These are phyloP conservation scores for Aspergillus mulundensis DNA, from an alignment of 495 filamentous ascomycete genomes.

Conservation along the genomic window DNA sequence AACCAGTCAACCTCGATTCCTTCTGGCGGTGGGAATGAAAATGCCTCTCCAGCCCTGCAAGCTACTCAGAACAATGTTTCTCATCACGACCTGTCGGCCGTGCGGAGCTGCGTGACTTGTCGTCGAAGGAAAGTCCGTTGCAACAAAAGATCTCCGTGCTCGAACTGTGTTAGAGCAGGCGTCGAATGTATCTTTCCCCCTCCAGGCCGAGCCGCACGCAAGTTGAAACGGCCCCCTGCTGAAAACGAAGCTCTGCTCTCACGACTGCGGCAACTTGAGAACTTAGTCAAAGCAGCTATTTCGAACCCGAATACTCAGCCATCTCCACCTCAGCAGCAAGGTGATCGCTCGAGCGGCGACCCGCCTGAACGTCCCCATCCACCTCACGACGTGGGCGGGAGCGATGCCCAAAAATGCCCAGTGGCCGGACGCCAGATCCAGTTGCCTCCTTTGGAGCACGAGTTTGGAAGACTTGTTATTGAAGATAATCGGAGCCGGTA, in stretches of 20 bases:
- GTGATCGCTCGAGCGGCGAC: slow-evolving; percentile 6
- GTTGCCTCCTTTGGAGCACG: slow-evolving; percentile 49
- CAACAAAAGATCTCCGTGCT: slow-evolving; percentile 79
- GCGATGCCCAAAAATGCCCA: slow-evolving; percentile 19
- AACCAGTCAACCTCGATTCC: slow-evolving; percentile 1
- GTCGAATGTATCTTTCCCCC: slow-evolving; percentile 82
- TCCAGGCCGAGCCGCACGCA: slow-evolving; percentile 73
- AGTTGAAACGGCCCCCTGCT: slow-evolving; percentile 52
- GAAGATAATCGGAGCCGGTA: slow-evolving; percentile 80
- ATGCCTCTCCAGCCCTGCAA: slow-evolving; percentile 11
- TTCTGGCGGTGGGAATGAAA: slow-evolving; percentile 12
- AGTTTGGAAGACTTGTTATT: slow-evolving; percentile 78
- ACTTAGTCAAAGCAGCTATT: slow-evolving; percentile 57
- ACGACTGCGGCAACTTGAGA: slow-evolving; percentile 72
- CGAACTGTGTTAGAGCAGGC: slow-evolving; percentile 73
- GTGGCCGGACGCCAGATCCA: slow-evolving; percentile 21
- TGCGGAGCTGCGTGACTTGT: slow-evolving; percentile 80
- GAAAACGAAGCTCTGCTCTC: slow-evolving; percentile 73
- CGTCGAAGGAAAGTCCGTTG: slow-evolving; percentile 81
- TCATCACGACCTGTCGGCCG: slow-evolving; percentile 43
- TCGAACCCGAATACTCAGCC: slow-evolving; percentile 4
- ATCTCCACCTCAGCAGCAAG: slow-evolving; percentile 6
- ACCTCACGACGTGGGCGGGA: slow-evolving; percentile 14
- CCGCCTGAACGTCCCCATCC: slow-evolving; percentile 13
- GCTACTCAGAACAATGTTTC: slow-evolving; percentile 6